Base-by-base conservation (phyloP, 129 eudicot species). In the Chrysanthemum makinoi region DNA sequence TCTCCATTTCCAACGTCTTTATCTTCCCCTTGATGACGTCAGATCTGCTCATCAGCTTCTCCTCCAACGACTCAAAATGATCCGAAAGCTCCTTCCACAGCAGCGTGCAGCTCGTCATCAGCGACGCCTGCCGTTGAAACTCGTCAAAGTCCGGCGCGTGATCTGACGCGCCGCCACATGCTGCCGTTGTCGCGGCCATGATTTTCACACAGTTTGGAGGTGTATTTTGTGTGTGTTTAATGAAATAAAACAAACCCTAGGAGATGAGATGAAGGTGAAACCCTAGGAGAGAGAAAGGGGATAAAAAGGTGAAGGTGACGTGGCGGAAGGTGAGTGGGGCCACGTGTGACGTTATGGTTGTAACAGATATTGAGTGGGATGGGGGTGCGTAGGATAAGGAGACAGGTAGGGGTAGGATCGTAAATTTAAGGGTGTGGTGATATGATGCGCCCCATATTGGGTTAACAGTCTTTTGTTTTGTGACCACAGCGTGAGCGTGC, bases 51-150 rank as follows among this genome's bases (percentile, higher is more conserved):
- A 62, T 53, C 12, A 91, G 79, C 75, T 81, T 80, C 62, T 88
- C 86, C 76, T 91, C 97, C 46, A 88, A 80, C 4, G 89, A 57
- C 24, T 86, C 75, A 82, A 88, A 91, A 81, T 91, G 97, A 71
- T 91, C 97, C 67, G 96, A 86, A 24, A 91, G 94, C 62, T 91
- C 96, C 55, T 91, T 91, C 96, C 97, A 91, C 66, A 91, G 91
- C 9, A 88, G 96, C 8, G 97, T 91, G 82, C 97, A 91, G 83
- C 86, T 86, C 11, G 96, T 91, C 97, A 91, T 88, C 18, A 91
- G 86, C 2, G 96, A 88, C 2, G 97, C 79, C 63, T 88, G 96
- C 4, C 81, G 76, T 83, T 91, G 96, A 58, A 91, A 91, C 28
- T 91, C 97, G 44, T 91, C 96, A 72, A 91, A 84, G 71, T 87